Evolutionary conservation across 768 basidiomycete species (phyloP), one percentile per base, ranked within the genome.

Genomic region (Suillus weaverae): DNA sequence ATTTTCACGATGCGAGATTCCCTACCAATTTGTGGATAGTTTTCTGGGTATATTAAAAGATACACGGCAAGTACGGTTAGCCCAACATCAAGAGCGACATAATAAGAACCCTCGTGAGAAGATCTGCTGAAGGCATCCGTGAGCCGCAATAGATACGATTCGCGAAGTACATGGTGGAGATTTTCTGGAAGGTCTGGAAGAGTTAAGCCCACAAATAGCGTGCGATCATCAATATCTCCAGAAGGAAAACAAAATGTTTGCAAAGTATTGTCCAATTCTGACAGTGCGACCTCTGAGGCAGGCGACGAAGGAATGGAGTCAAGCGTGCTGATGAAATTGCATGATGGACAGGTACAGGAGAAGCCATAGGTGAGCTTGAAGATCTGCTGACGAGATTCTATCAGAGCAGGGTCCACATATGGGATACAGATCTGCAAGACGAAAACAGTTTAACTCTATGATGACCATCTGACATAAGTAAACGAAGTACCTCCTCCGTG

Each of bases 11-110:
- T 9, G 26, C 32, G 61, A 8, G 38, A 18, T 14, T 38, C 73
- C 83, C 67, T 62, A 91, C 92, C 92, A 32, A 88, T 91, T 68
- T 92, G 90, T n/a, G 92, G 92, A 73, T 92, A 92, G 70, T 89
- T 89, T 2, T 76, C 77, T 1, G 92, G 91, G 70, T 94, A 94
- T 54, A 93, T 79, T 61, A 90, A 71, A 13, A 83, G 70, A 73
- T 94, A 94, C 8, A 91, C 75, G 1, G 87, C 87, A 22, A 92
- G 77, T 16, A 92, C 76, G 1, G 84, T 83, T 43, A 81, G 70
- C 16, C 92, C 91, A 13, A 78, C 74, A 38, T 80, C 70, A 26
- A 89, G 70, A 0, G 91, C 91, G 16, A 74, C 66, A 13, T 77
- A 74, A 68, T 84, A 86, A 5, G 80, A 76, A 1, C 86, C 86